Evolutionary conservation across 345 rosid genomes (phyloP), one percentile per base, ranked within the genome.

Genomic region (Camelina sativa): DNA sequence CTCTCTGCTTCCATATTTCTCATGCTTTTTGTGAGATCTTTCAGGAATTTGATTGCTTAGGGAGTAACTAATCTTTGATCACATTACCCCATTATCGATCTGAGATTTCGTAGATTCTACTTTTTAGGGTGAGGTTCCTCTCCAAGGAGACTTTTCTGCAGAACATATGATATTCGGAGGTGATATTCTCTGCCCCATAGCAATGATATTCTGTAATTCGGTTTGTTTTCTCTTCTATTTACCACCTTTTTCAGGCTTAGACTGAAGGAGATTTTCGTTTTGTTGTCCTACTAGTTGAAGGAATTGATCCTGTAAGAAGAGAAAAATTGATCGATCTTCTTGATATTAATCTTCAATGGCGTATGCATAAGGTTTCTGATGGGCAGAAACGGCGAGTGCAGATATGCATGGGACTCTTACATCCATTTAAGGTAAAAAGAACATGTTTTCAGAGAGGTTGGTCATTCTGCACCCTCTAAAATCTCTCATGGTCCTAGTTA

Each of bases 141-240:
- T 93, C 35, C 97, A 93, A 76, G 98, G 98, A 57, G 98, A 91
- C 83, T 94, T 94, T 73, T 91, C 96, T 10, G 97, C 97, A 0
- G 96, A 94, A 62, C 96, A 91, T 76, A 89, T 93, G 97, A 94
- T 94, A 78, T 91, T 87, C 80, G 97, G 98, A 88, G 97, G 98
- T 93, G 65, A 60, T 40, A 2, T 25, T 74, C 63, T 8, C 41
- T 37, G 0, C 4, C 41, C 4, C 2, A 9, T 10, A 37, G 41
- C 41, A 37, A 37, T 38, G 69, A 53, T 51, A 1, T 25, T 65
- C 56, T 23, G 40, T 7, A 25, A n/a, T 11, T 48, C 23, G 41
- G 9, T 22, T 37, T 51, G 22, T 53, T 32, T 51, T 63, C 20
- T 25, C 2, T 53, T 38, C 6, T 50, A 6, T 10, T 25, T 28